Evolutionary conservation across 225 moss, liverwort and hornwort species (phyloP), one percentile per base, ranked within the genome.

Genomic region (Climacium dendroides): DNA sequence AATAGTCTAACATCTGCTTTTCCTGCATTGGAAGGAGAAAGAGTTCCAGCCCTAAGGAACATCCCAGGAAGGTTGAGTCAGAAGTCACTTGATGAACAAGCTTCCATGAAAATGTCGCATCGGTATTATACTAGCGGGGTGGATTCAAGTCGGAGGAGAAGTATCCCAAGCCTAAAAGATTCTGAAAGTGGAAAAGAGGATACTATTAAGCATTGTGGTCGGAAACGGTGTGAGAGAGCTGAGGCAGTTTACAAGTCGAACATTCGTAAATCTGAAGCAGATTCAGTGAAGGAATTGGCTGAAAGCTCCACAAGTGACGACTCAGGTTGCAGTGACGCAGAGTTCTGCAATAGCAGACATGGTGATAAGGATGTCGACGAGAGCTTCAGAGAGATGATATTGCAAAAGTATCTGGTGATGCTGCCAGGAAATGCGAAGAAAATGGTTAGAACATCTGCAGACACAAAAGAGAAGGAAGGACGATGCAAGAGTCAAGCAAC

Each of bases 371-470:
- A 87, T 58, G 75, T 66, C n/a, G 85, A 89, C 58, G 76, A 87
- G 80, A 76, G 89, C 65, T 82, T 90, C 61, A 84, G 82, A 74
- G 78, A 89, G 89, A 90, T 92, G 88, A 88, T 94, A 79, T 30
- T 92, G 76, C 91, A 92, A 47, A 94, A 92, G 71, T 91, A 94
- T 65, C 74, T 93, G 82, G 85, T 94, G 50, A 85, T 88, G 87
- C 45, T 74, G 54, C 90, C 90, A 77, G 87, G 54, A 19, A 89
- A 90, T 63, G 60, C 52, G 54, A 86, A 74, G 63, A 87, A 87
- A 53, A 48, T 29, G 45, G 73, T 29, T 39, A 66, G 65, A 82
- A 66, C 73, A 39, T 82, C 84, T 26, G 70, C 66, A 77, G 88
- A 81, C 43, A 34, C 47, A 20, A 87, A 82, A 48, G 85, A 85